Conservation (phyloP, 495 filamentous ascomycete species). For the Trichoderma reesei region DNA sequence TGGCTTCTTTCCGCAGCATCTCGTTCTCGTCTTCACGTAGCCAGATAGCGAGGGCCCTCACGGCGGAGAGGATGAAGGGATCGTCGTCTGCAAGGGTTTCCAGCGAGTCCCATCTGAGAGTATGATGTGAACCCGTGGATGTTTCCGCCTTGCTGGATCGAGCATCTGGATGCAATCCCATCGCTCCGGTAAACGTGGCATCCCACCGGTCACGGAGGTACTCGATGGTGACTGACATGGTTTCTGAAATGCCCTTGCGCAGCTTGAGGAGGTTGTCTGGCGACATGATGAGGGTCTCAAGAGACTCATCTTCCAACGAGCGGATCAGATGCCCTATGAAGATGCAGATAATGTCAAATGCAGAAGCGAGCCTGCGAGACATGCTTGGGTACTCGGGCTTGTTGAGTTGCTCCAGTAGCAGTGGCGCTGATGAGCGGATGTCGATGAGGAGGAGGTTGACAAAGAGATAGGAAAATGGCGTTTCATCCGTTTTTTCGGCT, state of each 20-base stretch:
- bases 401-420: constrained; percentile 45
- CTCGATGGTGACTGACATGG: constrained; percentile 49
- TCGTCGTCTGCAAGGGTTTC: constrained; percentile 27
- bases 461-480: constrained; percentile 50
- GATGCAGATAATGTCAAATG: constrained; percentile 47
- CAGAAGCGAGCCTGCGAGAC: constrained; percentile 45
- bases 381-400: constrained; percentile 35
- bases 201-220: constrained; percentile 59
- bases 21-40: constrained; percentile 54
- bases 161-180: constrained; percentile 41
- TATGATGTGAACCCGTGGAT: constrained; percentile 24
- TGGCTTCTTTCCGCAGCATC: constrained; percentile 40
- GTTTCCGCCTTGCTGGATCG: constrained; percentile 24
- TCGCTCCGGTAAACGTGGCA: constrained; percentile 41
- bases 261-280: constrained; percentile 49
- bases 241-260: constrained; percentile 46
- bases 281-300: constrained; percentile 25
- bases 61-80: constrained; percentile 41
- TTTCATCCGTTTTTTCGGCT: constrained; percentile 22
- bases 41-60: constrained; percentile 49
- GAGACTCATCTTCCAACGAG: constrained; percentile 28
- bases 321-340: constrained; percentile 50
- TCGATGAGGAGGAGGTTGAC: constrained; percentile 51
- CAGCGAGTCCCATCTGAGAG: constrained; percentile 44
- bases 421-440: constrained; percentile 50